phyloP scores from a whole-genome alignment of 495 filamentous ascomycete species.

The Penicillium turbatum region DNA sequence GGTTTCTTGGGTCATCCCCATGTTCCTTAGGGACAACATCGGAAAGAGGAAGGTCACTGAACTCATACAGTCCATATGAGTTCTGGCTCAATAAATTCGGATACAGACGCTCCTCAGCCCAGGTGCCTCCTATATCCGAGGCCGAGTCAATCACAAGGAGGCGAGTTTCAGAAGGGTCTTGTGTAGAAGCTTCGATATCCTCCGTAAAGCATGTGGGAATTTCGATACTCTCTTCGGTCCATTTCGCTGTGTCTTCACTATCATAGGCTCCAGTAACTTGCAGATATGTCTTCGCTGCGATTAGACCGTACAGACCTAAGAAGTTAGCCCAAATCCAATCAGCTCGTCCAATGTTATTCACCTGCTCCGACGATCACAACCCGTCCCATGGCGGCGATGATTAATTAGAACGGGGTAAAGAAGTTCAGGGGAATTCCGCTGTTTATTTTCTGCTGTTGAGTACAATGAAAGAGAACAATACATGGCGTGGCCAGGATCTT shows the following conservation, averaged over 20 bases:
- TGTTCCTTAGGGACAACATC: slow-evolving; percentile 24
- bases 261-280: slow-evolving; percentile 32
- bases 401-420: not conserved
- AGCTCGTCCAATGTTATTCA: not conserved
- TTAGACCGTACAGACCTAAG: slow-evolving; percentile 48
- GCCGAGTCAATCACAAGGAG: slow-evolving; percentile 47
- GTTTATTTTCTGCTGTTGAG: not conserved
- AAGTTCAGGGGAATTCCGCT: not conserved
- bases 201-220: slow-evolving; percentile 13
- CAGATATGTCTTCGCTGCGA: slow-evolving; percentile 55
- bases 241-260: not conserved
- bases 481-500: not conserved
- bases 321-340: not conserved
- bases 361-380: slow-evolving; percentile 25
- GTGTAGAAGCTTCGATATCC: not conserved
- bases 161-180: slow-evolving; percentile 22
- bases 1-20: slow-evolving; percentile 36
- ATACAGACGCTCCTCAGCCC: slow-evolving; percentile 56
- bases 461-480: slow-evolving; percentile 7
- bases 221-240: not conserved
- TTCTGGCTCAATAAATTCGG: slow-evolving; percentile 41
- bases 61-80: slow-evolving; percentile 36
- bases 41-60: slow-evolving; percentile 58
- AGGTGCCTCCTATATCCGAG: slow-evolving; percentile 58
- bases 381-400: slow-evolving; percentile 13